phyloP scores from a whole-genome alignment of 192 early-diverging fungal genomes.

The Coemansia erecta region DNA sequence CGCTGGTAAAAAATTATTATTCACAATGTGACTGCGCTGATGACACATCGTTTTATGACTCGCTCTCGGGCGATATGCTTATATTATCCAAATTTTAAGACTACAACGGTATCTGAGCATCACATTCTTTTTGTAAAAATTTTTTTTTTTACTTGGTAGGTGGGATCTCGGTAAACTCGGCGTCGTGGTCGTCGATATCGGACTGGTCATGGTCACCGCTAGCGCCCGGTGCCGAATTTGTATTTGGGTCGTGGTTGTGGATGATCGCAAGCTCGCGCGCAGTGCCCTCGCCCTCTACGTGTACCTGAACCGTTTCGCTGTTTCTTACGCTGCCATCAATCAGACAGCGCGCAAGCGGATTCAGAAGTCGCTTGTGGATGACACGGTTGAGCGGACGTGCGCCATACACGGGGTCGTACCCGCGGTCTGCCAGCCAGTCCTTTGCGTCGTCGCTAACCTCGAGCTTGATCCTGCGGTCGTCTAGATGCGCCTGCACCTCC shows the following conservation, averaged over 20 bases:
- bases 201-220: background rate
- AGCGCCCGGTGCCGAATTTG: background rate
- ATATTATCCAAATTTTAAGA: conserved; percentile 1
- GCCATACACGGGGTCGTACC: conserved; percentile 70
- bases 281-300: conserved; percentile 27
- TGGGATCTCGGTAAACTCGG: conserved; percentile 32
- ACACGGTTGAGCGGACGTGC: conserved; percentile 68
- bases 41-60: no score
- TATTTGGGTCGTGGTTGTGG: conserved; percentile 29
- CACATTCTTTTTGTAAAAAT: background rate
- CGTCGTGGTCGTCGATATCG: conserved; percentile 11
- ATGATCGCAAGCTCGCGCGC: conserved; percentile 24
- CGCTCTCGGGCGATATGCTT: no score
- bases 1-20: no score
- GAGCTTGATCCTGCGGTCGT: conserved; percentile 58
- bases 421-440: conserved; percentile 62
- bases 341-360: conserved; percentile 56
- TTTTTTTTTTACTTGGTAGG: background rate
- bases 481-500: conserved; percentile 61
- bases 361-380: conserved; percentile 60
- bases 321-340: conserved; percentile 65
- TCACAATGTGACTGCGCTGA: no score
- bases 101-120: conserved; percentile 9
- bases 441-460: conserved; percentile 57
- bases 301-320: conserved; percentile 55